A percentile compares a stretch with the other conserved stretches of the same genome.
Conservation (phyloP, 306 rosid genomes). For the Cucurbita pepo region DNA sequence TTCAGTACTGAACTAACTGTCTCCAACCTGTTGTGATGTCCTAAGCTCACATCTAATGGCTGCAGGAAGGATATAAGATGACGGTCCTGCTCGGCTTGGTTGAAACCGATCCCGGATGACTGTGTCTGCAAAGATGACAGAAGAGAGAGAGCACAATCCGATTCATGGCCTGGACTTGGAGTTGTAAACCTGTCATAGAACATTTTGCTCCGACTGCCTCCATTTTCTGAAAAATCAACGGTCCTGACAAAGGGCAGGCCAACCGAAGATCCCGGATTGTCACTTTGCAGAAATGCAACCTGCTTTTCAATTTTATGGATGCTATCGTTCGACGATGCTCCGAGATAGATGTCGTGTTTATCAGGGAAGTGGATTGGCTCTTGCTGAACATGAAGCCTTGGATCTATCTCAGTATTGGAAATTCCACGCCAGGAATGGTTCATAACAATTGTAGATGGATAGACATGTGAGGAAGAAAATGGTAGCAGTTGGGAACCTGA, state of each 20-base stretch:
- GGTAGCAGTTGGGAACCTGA: constrained; percentile 66
- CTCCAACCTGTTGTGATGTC: constrained; percentile 21
- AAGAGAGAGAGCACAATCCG: constrained; percentile 99
- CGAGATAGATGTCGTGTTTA: neutral
- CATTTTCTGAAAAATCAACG: constrained; percentile 30
- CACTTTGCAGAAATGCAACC: constrained; percentile 24
- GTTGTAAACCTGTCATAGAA: constrained; percentile 30
- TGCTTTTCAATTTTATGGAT: constrained; percentile 35
- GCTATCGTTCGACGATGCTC: constrained; percentile 8
- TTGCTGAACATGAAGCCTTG: constrained; percentile 19
- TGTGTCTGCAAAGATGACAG: constrained; percentile 89
- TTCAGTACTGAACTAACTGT: constrained; percentile 44
- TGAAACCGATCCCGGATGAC: constrained; percentile 35
- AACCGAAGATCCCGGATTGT: constrained; percentile 18
- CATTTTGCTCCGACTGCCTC: constrained; percentile 13
- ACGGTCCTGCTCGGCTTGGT: constrained; percentile 31
- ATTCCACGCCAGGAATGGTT: constrained; percentile 42
- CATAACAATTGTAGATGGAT: constrained; percentile 16
- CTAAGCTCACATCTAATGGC: constrained; percentile 18
- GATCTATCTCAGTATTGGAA: constrained; percentile 28
- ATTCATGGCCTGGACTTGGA: constrained; percentile 24
- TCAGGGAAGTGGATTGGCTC: neutral
- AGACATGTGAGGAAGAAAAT: constrained; percentile 35
- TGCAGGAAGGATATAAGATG: constrained; percentile 32
- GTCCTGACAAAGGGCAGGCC: constrained; percentile 28